Evolutionary conservation across 768 basidiomycete species (phyloP).

Genomic region (Mycena amicta): DNA sequence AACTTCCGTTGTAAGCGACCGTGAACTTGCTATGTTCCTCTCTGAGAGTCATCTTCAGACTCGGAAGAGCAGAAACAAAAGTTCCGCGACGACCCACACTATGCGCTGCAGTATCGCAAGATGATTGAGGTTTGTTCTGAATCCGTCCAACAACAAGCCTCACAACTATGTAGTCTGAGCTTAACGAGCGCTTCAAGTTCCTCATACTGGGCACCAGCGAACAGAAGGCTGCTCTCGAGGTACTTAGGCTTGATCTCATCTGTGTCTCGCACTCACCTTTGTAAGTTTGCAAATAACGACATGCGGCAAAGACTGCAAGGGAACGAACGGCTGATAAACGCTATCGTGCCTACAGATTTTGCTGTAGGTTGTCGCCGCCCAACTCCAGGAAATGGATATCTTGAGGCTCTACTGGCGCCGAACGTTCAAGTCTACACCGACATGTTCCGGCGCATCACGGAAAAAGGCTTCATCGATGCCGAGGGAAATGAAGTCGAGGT

Average conservation of each 20-base stretch:
- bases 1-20: constrained; percentile 24
- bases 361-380: constrained; percentile 50
- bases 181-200: constrained; percentile 31
- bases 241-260: constrained; percentile 16
- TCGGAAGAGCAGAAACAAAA: constrained; percentile 25
- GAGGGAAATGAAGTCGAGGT: constrained; percentile 47
- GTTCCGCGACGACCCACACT: constrained; percentile 40
- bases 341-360: constrained; percentile 43
- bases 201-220: constrained; percentile 42
- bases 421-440: constrained; percentile 47
- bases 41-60: constrained; percentile 8
- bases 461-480: constrained; percentile 44
- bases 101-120: constrained; percentile 38
- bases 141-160: too few species aligned
- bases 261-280: neutral
- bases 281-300: constrained; percentile 28
- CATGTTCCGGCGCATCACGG: constrained; percentile 45
- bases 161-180: constrained; percentile 28
- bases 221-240: constrained; percentile 45
- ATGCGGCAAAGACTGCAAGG: constrained; percentile 25
- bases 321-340: constrained; percentile 22
- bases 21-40: neutral
- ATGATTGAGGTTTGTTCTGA: constrained; percentile 26
- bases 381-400: constrained; percentile 54
- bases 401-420: constrained; percentile 49